Conservation (phyloP, 140 eudicot species). For the Erigeron philadelphicus region DNA sequence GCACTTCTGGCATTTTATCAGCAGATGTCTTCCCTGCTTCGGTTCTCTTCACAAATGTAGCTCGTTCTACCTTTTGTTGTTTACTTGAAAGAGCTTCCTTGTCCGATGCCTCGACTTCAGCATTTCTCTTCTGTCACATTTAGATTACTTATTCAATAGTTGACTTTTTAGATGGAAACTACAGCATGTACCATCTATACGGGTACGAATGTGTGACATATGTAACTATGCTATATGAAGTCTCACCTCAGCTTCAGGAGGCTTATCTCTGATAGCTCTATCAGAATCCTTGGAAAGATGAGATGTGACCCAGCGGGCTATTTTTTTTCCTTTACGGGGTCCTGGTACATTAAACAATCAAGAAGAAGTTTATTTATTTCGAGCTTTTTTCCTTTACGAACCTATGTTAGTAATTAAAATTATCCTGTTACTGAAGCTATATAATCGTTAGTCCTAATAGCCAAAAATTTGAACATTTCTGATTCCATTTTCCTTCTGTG, state of each 20-base stretch:
- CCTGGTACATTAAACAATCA: slow-evolving; percentile 43
- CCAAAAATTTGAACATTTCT: neutral
- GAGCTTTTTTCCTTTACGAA: slow-evolving; percentile 63
- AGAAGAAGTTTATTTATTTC: too few species aligned
- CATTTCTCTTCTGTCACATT: slow-evolving; percentile 36
- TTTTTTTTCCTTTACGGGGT: slow-evolving; percentile 61
- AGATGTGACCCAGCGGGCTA: slow-evolving; percentile 69
- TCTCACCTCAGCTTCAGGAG: slow-evolving; percentile 49
- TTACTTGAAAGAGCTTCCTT: slow-evolving; percentile 47
- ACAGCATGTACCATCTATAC: slow-evolving; percentile 10
- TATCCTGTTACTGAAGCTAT: slow-evolving; percentile 12
- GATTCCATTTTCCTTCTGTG: neutral
- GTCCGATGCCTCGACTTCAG: slow-evolving; percentile 39
- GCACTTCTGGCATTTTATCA: slow-evolving; percentile 48
- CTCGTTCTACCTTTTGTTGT: slow-evolving; percentile 35
- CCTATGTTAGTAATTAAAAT: slow-evolving; percentile 10
- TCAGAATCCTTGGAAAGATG: slow-evolving; percentile 55
- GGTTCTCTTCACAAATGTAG: slow-evolving; percentile 34
- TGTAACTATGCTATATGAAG: slow-evolving; percentile 28
- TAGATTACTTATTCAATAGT: slow-evolving; percentile 10
- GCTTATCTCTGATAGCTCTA: slow-evolving; percentile 33
- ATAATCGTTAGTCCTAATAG: neutral
- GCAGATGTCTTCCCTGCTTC: slow-evolving; percentile 29
- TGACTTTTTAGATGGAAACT: neutral
- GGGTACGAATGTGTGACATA: neutral